These are phyloP conservation scores for Gossypium thurberi DNA, from an alignment of 345 rosid species.

Conservation along the genomic window DNA sequence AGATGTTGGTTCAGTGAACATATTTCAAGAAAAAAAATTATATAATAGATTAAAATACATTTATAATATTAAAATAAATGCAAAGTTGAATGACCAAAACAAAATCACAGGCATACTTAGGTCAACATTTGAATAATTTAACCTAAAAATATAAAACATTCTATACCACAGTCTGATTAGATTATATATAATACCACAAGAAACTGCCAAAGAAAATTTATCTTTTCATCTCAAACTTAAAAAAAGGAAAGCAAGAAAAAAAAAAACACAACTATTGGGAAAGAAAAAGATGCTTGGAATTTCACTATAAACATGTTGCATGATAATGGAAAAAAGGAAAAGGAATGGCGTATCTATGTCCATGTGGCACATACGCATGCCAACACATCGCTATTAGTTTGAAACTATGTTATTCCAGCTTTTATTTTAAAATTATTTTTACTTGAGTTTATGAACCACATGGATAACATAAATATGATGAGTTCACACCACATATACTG, in stretches of 20 bases:
- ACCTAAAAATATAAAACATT: too few relatives aligned
- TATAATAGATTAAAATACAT: too few relatives aligned
- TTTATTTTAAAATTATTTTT: not conserved
- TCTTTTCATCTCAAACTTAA: not conserved
- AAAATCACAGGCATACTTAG: too few relatives aligned
- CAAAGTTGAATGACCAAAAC: too few relatives aligned
- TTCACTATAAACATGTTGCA: constrained; percentile 15
- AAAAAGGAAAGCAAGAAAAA: not conserved
- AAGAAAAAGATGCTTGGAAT: constrained; percentile 27
- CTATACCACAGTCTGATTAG: too few relatives aligned
- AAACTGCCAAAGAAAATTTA: too few relatives aligned
- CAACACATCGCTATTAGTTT: constrained; percentile 13
- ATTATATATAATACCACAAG: too few relatives aligned
- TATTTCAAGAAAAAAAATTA: too few relatives aligned
- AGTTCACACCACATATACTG: constrained; percentile 18
- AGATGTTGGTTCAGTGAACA: too few relatives aligned
- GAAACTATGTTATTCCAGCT: not conserved
- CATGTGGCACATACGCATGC: constrained; percentile 17
- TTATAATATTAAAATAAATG: too few relatives aligned
- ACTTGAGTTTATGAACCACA: too few relatives aligned
- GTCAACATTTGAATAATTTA: too few relatives aligned
- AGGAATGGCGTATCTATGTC: constrained; percentile 24
- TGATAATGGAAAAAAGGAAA: constrained; percentile 20
- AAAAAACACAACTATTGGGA: constrained; percentile 1
- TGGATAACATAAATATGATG: not conserved